phyloP scores from a whole-genome alignment of 106 monocot genomes.

The Cymbidium sinense region DNA sequence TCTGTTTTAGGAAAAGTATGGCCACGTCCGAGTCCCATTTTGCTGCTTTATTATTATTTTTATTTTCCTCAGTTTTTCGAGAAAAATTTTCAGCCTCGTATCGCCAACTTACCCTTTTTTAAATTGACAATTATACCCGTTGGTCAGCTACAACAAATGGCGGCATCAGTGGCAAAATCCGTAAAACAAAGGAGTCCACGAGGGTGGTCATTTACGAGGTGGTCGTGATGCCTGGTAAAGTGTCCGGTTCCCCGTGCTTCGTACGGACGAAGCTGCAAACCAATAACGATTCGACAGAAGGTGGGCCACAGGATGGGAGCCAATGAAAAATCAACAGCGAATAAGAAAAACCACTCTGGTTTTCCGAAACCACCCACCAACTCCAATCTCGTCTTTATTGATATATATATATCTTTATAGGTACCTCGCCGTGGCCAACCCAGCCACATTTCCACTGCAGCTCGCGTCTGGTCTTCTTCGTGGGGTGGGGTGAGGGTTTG shows the following conservation, averaged over 20 bases:
- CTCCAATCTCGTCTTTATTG: neutral
- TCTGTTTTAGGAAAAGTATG: neutral
- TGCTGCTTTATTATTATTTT: neutral
- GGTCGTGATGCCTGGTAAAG: neutral
- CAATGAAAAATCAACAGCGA: neutral
- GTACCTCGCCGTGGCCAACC: neutral
- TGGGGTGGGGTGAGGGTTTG: neutral
- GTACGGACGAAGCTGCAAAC: neutral
- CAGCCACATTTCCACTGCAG: neutral
- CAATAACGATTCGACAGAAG: neutral
- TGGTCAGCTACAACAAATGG: neutral
- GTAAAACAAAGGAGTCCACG: neutral
- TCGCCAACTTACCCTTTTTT: neutral
- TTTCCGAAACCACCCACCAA: neutral
- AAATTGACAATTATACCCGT: neutral
- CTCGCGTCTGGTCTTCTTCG: neutral
- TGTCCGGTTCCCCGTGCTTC: neutral
- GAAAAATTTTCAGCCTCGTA: neutral
- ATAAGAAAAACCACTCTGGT: neutral
- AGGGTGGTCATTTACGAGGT: neutral
- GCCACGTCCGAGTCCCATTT: neutral
- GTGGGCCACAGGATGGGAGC: neutral
- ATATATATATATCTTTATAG: neutral
- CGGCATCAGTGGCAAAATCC: neutral
- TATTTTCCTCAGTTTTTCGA: neutral